Conservation (phyloP, 345 rosid species). For the Brassica rapa region DNA sequence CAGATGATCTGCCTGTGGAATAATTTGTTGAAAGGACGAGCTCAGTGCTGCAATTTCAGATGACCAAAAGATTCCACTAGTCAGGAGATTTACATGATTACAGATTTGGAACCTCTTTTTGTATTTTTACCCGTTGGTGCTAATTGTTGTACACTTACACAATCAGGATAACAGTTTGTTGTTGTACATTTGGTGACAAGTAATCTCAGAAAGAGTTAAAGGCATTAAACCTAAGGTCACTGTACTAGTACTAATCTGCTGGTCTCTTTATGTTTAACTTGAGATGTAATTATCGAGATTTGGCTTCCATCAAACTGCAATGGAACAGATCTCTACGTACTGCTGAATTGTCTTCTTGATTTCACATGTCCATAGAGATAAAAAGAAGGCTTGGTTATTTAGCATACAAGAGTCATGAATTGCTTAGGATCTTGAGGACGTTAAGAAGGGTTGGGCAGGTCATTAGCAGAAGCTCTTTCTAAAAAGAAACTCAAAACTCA, state of each 20-base stretch:
- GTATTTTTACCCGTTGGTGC: not conserved
- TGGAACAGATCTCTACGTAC: not conserved
- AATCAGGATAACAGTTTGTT: not conserved
- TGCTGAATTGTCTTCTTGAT: not conserved
- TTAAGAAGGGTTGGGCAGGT: not conserved
- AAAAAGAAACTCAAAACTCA: slow-evolving; percentile 1
- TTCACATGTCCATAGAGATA: not conserved
- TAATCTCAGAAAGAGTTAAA: slow-evolving; percentile 24
- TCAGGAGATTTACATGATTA: not conserved
- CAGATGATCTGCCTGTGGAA: slow-evolving; percentile 96
- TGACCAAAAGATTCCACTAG: slow-evolving; percentile 38
- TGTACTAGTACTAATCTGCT: not conserved
- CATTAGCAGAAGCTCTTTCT: not conserved
- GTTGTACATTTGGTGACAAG: slow-evolving; percentile 31
- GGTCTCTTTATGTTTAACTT: not conserved
- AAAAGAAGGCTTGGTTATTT: slow-evolving; percentile 5
- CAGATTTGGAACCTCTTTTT: slow-evolving; percentile 3
- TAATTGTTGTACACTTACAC: slow-evolving; percentile 16
- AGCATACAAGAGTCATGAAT: slow-evolving; percentile 8
- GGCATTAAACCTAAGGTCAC: slow-evolving; percentile 10
- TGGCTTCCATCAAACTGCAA: not conserved
- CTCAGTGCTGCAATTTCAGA: slow-evolving; percentile 87
- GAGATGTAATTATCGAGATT: not conserved
- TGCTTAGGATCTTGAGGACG: not conserved
- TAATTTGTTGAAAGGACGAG: slow-evolving; percentile 71